These are phyloP conservation scores for Phanerochaete carnosa DNA, from an alignment of 768 basidiomycete genomes.

Conservation along the genomic window DNA sequence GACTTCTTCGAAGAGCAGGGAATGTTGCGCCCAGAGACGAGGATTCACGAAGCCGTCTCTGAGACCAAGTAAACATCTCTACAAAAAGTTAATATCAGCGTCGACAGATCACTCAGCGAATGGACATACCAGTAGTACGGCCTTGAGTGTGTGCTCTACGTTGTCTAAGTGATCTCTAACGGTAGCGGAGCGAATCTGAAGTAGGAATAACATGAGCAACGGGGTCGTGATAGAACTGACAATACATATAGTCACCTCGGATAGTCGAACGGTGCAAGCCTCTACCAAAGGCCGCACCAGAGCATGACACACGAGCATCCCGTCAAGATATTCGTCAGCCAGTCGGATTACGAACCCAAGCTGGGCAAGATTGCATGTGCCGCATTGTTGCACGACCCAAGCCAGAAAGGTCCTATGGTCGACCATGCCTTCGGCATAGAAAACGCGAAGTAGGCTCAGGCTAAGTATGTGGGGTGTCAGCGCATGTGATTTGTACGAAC, in stretches of 20 bases:
- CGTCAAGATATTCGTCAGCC: constrained; percentile 78
- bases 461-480: constrained; percentile 32
- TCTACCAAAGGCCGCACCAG: constrained; percentile 68
- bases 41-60: constrained; percentile 78
- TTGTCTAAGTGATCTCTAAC: constrained; percentile 53
- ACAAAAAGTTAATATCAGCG: background rate
- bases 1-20: constrained; percentile 42
- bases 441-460: constrained; percentile 66
- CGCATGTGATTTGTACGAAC: background rate
- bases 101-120: background rate
- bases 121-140: constrained; percentile 55
- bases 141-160: constrained; percentile 50
- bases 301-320: constrained; percentile 62
- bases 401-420: constrained; percentile 73
- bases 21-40: constrained; percentile 58
- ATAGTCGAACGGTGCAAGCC: constrained; percentile 62
- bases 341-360: constrained; percentile 71
- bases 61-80: constrained; percentile 69
- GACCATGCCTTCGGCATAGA: constrained; percentile 78
- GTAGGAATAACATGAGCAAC: background rate
- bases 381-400: constrained; percentile 79
- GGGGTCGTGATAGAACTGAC: no score
- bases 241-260: constrained; percentile 47
- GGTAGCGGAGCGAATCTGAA: constrained; percentile 51
- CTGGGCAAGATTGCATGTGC: constrained; percentile 78